Evolutionary conservation across 176 grass and related monocot species (phyloP), one percentile per base, ranked within the genome.

Genomic region (Aegilops tauschii): DNA sequence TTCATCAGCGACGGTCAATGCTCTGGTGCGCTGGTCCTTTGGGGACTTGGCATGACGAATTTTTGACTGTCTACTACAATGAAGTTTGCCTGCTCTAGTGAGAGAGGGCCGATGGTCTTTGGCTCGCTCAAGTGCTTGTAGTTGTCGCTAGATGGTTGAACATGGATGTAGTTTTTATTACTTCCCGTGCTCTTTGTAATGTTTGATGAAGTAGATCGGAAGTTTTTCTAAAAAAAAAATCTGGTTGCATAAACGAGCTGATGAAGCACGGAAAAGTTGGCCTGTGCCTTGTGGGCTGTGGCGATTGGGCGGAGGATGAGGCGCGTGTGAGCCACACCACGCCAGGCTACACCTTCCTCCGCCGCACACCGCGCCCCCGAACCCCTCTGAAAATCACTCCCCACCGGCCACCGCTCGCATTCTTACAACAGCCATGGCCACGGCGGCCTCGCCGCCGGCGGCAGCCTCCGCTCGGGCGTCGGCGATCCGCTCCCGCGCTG

Each of bases 321-420:
- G 74, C 83, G 59, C 90, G 83, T 89, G 87, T 89, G 90, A 89
- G 90, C 79, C 66, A 81, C 83, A 75, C 83, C 20, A 69, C 72
- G 73, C 90, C 86, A 92, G 50, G 71, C 86, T 78, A 13, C 65
- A 1, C 49, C 23, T 17, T 58, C 56, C 70, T 75, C 44, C 79
- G 83, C 78, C 90, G 52, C 83, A 82, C 82, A 70, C 77, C 52
- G 30, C 29, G 11, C 42, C 40, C 50, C 17, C 1, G 12, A 39
- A 9, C 25, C 39, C 3, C 79, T 31, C 69, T 12, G 34, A 54
- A 54, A 47, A 54, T 76, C 45, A 76, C 73, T 12, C 37, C 82
- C 31, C 62, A 25, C 59, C 71, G 40, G 6, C 11, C 30, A n/a
- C 28, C 67, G 14, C 82, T 9, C 70, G 14, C 78, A 11, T 1